A percentile compares a stretch with the other conserved stretches of the same genome.
phyloP scores from a whole-genome alignment of 345 rosid species.

The Gossypium ekmanianum region DNA sequence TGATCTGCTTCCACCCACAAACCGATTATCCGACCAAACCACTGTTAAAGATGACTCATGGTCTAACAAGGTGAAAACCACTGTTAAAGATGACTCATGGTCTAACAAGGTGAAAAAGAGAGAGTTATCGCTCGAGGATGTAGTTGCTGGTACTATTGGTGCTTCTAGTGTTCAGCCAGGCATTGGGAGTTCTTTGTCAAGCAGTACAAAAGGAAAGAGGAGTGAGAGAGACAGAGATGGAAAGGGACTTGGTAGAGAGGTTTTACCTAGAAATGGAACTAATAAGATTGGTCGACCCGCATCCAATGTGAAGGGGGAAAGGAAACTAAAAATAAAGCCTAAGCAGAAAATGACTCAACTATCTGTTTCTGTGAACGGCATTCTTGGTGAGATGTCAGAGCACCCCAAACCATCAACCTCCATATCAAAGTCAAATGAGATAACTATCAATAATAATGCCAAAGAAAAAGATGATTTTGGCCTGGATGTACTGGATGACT shows the following conservation, averaged over 20 bases:
- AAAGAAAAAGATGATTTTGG: slow-evolving; percentile 52
- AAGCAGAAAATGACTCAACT: slow-evolving; percentile 81
- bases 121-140: slow-evolving; percentile 84
- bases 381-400: slow-evolving; percentile 55
- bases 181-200: slow-evolving; percentile 57
- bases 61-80: slow-evolving; percentile 73
- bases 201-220: slow-evolving; percentile 89
- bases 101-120: slow-evolving; percentile 80
- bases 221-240: slow-evolving; percentile 98
- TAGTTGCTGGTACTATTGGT: slow-evolving; percentile 47
- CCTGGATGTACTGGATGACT: slow-evolving; percentile 61
- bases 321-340: slow-evolving; percentile 83
- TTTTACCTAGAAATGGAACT: slow-evolving; percentile 60
- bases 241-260: slow-evolving; percentile 71
- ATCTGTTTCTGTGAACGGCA: slow-evolving; percentile 72
- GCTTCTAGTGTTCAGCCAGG: slow-evolving; percentile 36
- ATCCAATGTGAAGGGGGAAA: slow-evolving; percentile 77
- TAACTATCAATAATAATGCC: slow-evolving; percentile 40
- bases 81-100: slow-evolving; percentile 60
- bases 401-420: slow-evolving; percentile 50
- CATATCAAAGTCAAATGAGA: slow-evolving; percentile 45
- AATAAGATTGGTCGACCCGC: slow-evolving; percentile 77
- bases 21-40: slow-evolving; percentile 44
- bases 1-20: slow-evolving; percentile 45
- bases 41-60: slow-evolving; percentile 56